These are phyloP conservation scores for Stentor coeruleus DNA, from an alignment of 73 alveolate genomes.

Conservation along the genomic window DNA sequence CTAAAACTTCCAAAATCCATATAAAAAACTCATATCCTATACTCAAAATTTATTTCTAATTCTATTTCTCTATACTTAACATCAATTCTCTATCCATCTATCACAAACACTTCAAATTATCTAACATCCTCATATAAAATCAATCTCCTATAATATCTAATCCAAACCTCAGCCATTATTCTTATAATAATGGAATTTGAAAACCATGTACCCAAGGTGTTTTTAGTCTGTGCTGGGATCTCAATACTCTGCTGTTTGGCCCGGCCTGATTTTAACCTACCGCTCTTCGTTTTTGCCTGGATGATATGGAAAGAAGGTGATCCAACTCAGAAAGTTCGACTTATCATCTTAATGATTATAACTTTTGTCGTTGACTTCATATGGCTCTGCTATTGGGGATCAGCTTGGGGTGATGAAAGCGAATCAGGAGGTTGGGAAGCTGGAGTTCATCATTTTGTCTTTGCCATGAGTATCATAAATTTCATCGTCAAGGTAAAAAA, in stretches of 20 bases:
- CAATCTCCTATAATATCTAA: too few species aligned
- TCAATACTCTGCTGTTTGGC: constrained; percentile 24
- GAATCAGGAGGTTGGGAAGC: constrained; percentile 26
- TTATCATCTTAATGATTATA: constrained; percentile 6
- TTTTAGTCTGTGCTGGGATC: constrained; percentile 24
- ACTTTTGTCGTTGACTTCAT: constrained; percentile 28
- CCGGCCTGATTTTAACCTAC: constrained; percentile 30
- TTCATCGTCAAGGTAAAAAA: constrained; percentile 5
- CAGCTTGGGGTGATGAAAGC: neutral
- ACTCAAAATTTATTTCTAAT: too few species aligned
- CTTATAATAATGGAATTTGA: constrained; percentile 17
- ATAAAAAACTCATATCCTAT: too few species aligned
- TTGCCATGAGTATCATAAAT: neutral
- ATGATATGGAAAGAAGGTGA: constrained; percentile 22
- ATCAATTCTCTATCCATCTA: too few species aligned
- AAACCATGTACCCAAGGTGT: constrained; percentile 11
- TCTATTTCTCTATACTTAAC: too few species aligned
- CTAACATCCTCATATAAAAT: too few species aligned
- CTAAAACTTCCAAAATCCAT: too few species aligned
- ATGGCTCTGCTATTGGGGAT: constrained; percentile 32
- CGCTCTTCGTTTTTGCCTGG: constrained; percentile 30
- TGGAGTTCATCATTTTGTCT: constrained; percentile 31
- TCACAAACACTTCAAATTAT: too few species aligned
- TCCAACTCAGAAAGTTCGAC: neutral
- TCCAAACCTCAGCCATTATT: too few species aligned